Conservation (phyloP, 805 yeast genomes). For the Candida parachauliodes region DNA sequence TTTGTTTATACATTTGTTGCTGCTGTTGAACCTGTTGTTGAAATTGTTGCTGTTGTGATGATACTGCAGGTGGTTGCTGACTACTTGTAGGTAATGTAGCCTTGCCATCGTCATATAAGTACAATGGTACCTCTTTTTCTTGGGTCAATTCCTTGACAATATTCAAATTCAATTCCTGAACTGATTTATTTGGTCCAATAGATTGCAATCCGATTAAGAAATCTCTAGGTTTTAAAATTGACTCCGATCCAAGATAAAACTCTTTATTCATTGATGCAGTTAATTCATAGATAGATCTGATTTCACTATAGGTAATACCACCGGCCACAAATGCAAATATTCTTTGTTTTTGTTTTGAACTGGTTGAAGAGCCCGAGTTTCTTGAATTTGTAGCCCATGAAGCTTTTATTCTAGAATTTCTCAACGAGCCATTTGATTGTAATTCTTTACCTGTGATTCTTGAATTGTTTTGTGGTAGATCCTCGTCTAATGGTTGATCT, state of each 20-base stretch:
- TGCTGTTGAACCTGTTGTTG: constrained; percentile 12
- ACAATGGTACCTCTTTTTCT: constrained; percentile 40
- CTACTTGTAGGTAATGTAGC: constrained; percentile 12
- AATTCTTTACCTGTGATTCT: constrained; percentile 6
- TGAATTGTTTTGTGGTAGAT: constrained; percentile 21
- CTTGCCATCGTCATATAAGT: constrained; percentile 33
- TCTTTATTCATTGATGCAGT: constrained; percentile 62
- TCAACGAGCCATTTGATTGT: constrained; percentile 38
- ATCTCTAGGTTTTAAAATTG: constrained; percentile 56
- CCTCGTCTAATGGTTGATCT: constrained; percentile 63
- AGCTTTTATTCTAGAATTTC: constrained; percentile 71
- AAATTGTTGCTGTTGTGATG: constrained; percentile 4
- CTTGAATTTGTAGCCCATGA: constrained; percentile 53
- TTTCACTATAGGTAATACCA: constrained; percentile 81
- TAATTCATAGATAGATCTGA: constrained; percentile 70
- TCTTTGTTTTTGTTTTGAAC: constrained; percentile 49
- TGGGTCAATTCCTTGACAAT: constrained; percentile 23
- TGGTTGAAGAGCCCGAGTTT: background rate
- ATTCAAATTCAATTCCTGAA: constrained; percentile 41
- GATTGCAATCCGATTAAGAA: constrained; percentile 41
- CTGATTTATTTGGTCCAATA: constrained; percentile 32
- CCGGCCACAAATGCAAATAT: constrained; percentile 83
- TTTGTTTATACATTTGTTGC: constrained; percentile 8
- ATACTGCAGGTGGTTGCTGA: constrained; percentile 2
- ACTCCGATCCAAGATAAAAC: constrained; percentile 78